Evolutionary conservation across 208 protist genomes (phyloP).

Genomic region (Acanthamoeba healyi): DNA sequence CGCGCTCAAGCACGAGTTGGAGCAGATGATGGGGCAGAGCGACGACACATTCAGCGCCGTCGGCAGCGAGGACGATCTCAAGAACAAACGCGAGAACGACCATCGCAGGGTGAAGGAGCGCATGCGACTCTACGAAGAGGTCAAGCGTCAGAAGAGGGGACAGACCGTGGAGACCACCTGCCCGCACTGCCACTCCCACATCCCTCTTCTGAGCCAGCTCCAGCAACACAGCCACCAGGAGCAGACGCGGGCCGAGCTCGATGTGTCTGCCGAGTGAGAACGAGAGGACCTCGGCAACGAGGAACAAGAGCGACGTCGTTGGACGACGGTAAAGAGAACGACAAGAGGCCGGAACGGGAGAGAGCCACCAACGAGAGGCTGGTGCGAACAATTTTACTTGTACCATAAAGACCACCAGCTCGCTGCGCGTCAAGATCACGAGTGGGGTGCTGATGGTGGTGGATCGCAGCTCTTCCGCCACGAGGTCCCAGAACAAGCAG

Average conservation of each 20-base stretch:
- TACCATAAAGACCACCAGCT: too few species aligned
- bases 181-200: conserved; percentile 32
- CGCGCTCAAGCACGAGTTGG: conserved; percentile 25
- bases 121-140: conserved; percentile 34
- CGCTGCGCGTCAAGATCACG: too few species aligned
- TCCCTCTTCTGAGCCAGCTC: not conserved
- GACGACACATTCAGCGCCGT: not conserved
- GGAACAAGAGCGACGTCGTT: too few species aligned
- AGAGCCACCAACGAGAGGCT: too few species aligned
- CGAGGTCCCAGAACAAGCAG: too few species aligned
- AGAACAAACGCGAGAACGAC: conserved; percentile 23
- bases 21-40: not conserved
- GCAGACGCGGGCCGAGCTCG: not conserved
- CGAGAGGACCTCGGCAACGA: too few species aligned
- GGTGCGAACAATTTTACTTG: too few species aligned
- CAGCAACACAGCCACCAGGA: not conserved
- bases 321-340: too few species aligned
- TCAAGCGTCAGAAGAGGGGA: not conserved
- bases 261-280: not conserved
- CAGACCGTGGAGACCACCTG: conserved; percentile 29
- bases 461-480: too few species aligned
- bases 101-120: conserved; percentile 18
- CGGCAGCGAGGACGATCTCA: conserved; percentile 14
- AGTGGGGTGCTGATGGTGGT: too few species aligned
- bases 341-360: too few species aligned